Evolutionary conservation across 306 rosid genomes (phyloP).

Genomic region (Cicer bijugum): DNA sequence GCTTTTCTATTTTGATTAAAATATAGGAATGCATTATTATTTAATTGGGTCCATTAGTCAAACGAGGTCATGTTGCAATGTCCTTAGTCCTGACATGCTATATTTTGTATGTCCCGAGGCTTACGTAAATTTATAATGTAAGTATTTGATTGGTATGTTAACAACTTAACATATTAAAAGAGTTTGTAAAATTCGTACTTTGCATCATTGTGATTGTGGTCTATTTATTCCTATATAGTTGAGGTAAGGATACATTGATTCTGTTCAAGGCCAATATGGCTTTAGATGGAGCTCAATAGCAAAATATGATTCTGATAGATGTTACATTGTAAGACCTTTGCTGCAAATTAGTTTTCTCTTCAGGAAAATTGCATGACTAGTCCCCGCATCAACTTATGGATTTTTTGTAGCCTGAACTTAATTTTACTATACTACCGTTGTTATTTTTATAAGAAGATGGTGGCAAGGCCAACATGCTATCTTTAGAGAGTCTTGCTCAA

Average conservation of each 20-base stretch:
- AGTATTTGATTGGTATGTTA: constrained; percentile 13
- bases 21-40: constrained; percentile 24
- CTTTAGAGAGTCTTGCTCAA: constrained; percentile 27
- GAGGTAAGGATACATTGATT: constrained; percentile 29
- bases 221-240: not conserved
- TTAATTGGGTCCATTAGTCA: not conserved
- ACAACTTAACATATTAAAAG: not conserved
- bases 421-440: not conserved
- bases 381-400: not conserved
- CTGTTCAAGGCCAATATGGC: constrained; percentile 26
- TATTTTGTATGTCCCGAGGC: constrained; percentile 11
- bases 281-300: constrained; percentile 35
- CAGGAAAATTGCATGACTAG: constrained; percentile 15
- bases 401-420: constrained; percentile 15
- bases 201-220: constrained; percentile 3
- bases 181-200: constrained; percentile 30
- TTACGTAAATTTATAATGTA: constrained; percentile 17
- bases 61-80: constrained; percentile 3
- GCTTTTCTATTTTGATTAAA: constrained; percentile 6
- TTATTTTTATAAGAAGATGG: not conserved
- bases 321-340: constrained; percentile 28
- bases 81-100: constrained; percentile 10
- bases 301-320: constrained; percentile 31
- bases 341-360: constrained; percentile 13
- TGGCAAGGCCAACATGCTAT: constrained; percentile 18